These are phyloP conservation scores for Leccinum arenicola DNA, from an alignment of 768 basidiomycete species.

Conservation along the genomic window DNA sequence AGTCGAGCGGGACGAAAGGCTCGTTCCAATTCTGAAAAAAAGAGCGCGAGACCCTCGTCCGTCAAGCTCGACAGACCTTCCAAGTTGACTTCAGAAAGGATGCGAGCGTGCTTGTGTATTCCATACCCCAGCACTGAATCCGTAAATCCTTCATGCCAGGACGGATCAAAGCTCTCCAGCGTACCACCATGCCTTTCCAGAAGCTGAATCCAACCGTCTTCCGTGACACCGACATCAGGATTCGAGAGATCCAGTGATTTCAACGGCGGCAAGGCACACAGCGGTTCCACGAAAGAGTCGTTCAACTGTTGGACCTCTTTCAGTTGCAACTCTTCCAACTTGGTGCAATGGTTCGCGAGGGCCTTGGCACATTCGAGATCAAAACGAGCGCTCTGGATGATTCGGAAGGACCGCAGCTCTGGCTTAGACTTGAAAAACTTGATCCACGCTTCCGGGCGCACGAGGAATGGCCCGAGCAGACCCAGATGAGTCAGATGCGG, in stretches of 20 bases:
- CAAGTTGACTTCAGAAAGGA: slow-evolving; percentile 53
- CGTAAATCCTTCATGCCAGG: slow-evolving; percentile 60
- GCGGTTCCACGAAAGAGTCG: slow-evolving; percentile 57
- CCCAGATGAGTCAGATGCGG: slow-evolving; percentile 67
- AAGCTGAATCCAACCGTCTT: slow-evolving; percentile 54
- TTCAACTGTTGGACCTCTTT: slow-evolving; percentile 72
- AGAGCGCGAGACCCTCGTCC: too few species aligned
- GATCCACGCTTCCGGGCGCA: slow-evolving; percentile 71
- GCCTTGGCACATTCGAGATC: slow-evolving; percentile 61
- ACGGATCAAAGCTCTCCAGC: slow-evolving; percentile 66
- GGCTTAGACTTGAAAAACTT: slow-evolving; percentile 66
- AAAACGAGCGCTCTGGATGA: slow-evolving; percentile 87
- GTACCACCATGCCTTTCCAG: slow-evolving; percentile 51
- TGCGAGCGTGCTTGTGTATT: slow-evolving; percentile 45
- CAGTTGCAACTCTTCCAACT: slow-evolving; percentile 70
- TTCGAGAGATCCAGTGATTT: slow-evolving; percentile 68
- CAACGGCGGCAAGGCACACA: slow-evolving; percentile 42
- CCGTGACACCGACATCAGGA: slow-evolving; percentile 51
- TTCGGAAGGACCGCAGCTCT: slow-evolving; percentile 65
- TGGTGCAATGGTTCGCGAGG: slow-evolving; percentile 50
- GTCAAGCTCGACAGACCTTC: slow-evolving; percentile 59
- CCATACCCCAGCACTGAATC: slow-evolving; percentile 62
- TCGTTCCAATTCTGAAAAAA: slow-evolving; percentile 61
- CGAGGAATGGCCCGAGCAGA: slow-evolving; percentile 86
- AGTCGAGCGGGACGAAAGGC: slow-evolving; percentile 12